Evolutionary conservation across 192 early-diverging fungal genomes (phyloP), one percentile per base, ranked within the genome.

Genomic region (Backusella parvicylindrica): DNA sequence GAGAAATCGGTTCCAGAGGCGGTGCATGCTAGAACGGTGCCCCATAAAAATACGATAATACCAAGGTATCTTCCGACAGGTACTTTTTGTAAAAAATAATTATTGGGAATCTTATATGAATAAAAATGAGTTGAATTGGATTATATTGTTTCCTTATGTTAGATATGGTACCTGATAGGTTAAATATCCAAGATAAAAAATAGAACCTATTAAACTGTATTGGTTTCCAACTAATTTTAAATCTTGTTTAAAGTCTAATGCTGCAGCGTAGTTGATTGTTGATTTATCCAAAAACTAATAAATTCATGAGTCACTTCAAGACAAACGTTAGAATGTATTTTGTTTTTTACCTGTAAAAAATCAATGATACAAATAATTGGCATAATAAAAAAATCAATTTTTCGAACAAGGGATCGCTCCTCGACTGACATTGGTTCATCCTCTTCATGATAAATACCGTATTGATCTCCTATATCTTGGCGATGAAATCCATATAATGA

Each of bases 141-240:
- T 21, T 21, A 18, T 3, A 23, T 40, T n/a, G 1, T 38, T 37
- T 21, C 13, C 5, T 68, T 68, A 1, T 26, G 53, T 26, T n/a
- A 28, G 3, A 56, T 13, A 26, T 1, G 11, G 38, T 74, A 74
- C 73, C 73, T 77, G 76, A 53, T 66, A 77, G n/a, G 53, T 18
- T n/a, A 77, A 43, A 50, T 76, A 80, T 15, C 79, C 79, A 6
- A 76, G n/a, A 18, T 80, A 80, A 68, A 80, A 80, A 28, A 80
- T 73, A 2, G 79, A 80, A 1, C 79, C 66, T 26, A 80, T 21
- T 36, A 73, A 31, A 70, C 74, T 68, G 37, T 73, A 80, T n/a
- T 80, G 64, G 36, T 30, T 64, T 23, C 79, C 79, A 0, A 36
- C 37, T 3, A 80, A 40, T 18, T 76, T 23, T 2, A 73, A 23